Conservation (phyloP, 345 rosid species). For the Brassica juncea region DNA sequence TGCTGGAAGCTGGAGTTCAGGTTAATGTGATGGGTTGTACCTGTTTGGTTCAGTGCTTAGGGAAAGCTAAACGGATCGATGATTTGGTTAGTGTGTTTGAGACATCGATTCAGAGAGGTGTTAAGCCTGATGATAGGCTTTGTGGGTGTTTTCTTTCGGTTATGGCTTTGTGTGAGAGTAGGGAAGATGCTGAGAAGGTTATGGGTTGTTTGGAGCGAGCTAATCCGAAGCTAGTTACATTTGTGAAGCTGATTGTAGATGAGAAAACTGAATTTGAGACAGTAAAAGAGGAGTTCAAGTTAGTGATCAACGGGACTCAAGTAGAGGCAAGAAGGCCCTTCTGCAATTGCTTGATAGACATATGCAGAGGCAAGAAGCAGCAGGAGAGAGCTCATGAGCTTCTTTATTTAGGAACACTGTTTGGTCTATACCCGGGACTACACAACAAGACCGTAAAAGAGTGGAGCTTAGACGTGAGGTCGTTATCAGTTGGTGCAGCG, state of each 20-base stretch:
- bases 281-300: constrained; percentile 63
- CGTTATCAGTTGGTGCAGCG: constrained; percentile 85
- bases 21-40: constrained; percentile 91
- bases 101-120: constrained; percentile 53
- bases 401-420: constrained; percentile 80
- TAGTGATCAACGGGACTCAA: constrained; percentile 52
- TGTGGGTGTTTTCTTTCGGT: constrained; percentile 87
- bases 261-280: constrained; percentile 49
- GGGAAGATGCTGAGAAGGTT: constrained; percentile 60
- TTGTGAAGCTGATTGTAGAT: constrained; percentile 55
- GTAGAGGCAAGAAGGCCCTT: constrained; percentile 83
- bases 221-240: constrained; percentile 60
- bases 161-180: constrained; percentile 60
- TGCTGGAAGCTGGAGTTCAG: constrained; percentile 55
- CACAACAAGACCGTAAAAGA: constrained; percentile 67
- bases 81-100: constrained; percentile 66
- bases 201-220: constrained; percentile 64
- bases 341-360: constrained; percentile 88
- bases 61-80: constrained; percentile 67
- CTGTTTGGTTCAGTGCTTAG: constrained; percentile 81
- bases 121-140: constrained; percentile 78
- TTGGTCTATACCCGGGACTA: constrained; percentile 73
- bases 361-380: constrained; percentile 60
- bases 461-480: constrained; percentile 87
- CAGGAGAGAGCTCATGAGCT: constrained; percentile 75